Evolutionary conservation across 2,329 filamentous ascomycete genomes (phyloP), one percentile per base, ranked within the genome.

Genomic region (Alternaria ventricosa): DNA sequence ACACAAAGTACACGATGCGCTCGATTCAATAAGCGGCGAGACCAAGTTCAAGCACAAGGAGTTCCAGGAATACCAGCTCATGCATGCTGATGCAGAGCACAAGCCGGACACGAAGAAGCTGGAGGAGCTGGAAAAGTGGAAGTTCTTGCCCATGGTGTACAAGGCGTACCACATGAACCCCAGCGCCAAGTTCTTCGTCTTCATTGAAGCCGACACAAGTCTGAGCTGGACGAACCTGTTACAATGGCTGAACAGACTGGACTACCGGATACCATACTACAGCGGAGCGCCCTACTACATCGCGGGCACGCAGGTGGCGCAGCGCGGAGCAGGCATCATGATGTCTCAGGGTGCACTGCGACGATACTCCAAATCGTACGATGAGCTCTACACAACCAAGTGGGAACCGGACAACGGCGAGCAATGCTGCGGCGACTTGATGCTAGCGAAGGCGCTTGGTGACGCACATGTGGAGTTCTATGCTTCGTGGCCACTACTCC

Each of bases 71-170:
- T 87, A 87, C 74, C 84, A 83, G 60, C 81, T 82, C 33, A 78
- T 86, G 23, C 74, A 79, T 53, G 69, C 77, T 11, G 84, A 85
- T 8, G 77, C 82, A 55, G 71, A 80, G 76, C 65, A 80, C 76
- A 64, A 82, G 79, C 66, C 73, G 2, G 80, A 79, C 25, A 71
- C 75, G 11, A 79, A 78, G 13, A 86, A 71, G 84, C 84, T 64
- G 76, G 83, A 10, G 81, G 82, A 59, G 81, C 82, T 88, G 41
- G 86, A 88, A 66, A 87, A 87, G 67, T 88, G 86, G 86, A 88
- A 87, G 71, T 85, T 86, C 65, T 75, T 88, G 20, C 86, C 86
- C 7, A 84, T 87, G 79, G 82, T 85, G 3, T 84, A 86, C 68
- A 82, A 84, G 68, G 81, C 85, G 0, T 79, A 83, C 45, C 72